Conservation (phyloP, 208 protist genomes). For the Leishmania tropica region DNA sequence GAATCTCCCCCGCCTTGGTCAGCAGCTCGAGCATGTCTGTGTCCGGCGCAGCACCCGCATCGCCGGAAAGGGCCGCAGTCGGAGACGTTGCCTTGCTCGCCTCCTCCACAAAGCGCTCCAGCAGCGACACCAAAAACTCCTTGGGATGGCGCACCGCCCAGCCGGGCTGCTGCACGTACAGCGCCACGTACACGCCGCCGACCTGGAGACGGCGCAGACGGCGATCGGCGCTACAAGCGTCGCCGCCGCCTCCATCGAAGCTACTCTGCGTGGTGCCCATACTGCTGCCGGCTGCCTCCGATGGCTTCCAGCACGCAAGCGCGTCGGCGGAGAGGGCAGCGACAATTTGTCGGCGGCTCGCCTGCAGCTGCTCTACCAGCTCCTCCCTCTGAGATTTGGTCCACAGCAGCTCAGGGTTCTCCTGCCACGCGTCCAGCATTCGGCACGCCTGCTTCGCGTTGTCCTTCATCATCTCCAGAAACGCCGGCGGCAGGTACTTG, state of each 20-base stretch:
- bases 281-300: slow-evolving; percentile 18
- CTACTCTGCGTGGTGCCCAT: neutral
- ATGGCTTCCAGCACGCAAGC: slow-evolving; percentile 50
- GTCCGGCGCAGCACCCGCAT: neutral
- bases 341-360: slow-evolving; percentile 39
- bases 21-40: slow-evolving; percentile 47
- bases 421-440: slow-evolving; percentile 87
- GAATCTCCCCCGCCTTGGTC: slow-evolving; percentile 41
- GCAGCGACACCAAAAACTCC: slow-evolving; percentile 74
- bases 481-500: slow-evolving; percentile 86
- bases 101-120: slow-evolving; percentile 63
- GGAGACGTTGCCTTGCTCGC: neutral
- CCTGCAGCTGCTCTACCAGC: slow-evolving; percentile 39
- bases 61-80: neutral
- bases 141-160: slow-evolving; percentile 87
- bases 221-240: slow-evolving; percentile 1
- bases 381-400: slow-evolving; percentile 64
- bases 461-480: slow-evolving; percentile 93
- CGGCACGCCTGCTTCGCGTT: slow-evolving; percentile 69
- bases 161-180: slow-evolving; percentile 76
- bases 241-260: neutral
- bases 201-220: slow-evolving; percentile 52
- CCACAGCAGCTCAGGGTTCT: slow-evolving; percentile 96
- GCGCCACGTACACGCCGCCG: slow-evolving; percentile 79
- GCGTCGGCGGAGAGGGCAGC: slow-evolving; percentile 33